Evolutionary conservation across 2,329 filamentous ascomycete genomes (phyloP), one percentile per base, ranked within the genome.

Genomic region (Phyllosticta citriasiana): DNA sequence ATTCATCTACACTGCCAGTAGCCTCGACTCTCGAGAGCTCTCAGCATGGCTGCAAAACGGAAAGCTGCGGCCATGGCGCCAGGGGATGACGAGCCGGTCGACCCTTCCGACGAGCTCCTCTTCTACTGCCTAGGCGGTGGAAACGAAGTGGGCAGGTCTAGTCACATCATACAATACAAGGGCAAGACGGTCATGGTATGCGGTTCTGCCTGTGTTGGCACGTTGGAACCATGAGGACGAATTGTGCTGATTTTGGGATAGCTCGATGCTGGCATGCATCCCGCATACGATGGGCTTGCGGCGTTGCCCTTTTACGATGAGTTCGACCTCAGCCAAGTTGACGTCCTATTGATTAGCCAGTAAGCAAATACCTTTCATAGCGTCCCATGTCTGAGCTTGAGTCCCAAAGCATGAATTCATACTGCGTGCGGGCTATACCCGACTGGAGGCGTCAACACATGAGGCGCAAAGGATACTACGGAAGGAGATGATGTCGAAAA

Each of bases 101-200:
- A 97, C 69, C 91, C 94, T 4, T 85, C 91, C 1, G 94, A 99
- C 72, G 91, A 97, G 79, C 84, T 99, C 62, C 89, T 91, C 78
- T 99, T 99, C 70, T 83, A 96, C 60, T 95, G 91, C 69, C 79
- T 99, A 47, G 94, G 94, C 64, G 94, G 94, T 64, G 94, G 94
- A 67, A 97, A 97, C 74, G 94, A 99, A 77, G 94, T 99, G 64
- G 94, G 94, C 59, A 84, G 94, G 66, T 97, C 94, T 66, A 97
- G 94, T 75, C 94, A 99, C 73, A 96, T 99, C 68, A 86, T 99
- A 63, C 91, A 97, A 71, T 99, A 99, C 83, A 99, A 97, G 77
- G 94, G 94, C 64, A 99, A 99, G 77, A 97, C 93, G 5, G 91
- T 99, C 67, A 99, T 99, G 94, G 91, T 95, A 79, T 67, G 84